Evolutionary conservation across 257 asterid genomes (phyloP), one percentile per base, ranked within the genome.

Genomic region (Salvia miltiorrhiza): DNA sequence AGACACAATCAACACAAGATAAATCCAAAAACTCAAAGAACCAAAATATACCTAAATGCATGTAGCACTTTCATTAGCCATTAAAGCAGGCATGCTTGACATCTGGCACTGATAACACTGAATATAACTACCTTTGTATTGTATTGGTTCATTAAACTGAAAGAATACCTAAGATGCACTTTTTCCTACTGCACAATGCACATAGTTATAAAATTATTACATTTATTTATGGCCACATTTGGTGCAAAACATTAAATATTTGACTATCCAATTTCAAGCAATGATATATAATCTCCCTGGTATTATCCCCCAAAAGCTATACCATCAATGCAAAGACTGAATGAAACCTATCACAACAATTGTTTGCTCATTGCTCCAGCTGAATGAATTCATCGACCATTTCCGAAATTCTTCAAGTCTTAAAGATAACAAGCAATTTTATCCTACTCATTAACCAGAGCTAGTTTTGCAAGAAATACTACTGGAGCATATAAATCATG

Each of bases 11-110:
- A 71, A 40, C 39, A 67, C 28, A 45, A 56, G 45, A 52, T 60
- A 53, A 64, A 71, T 20, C 67, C 55, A 28, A 41, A 65, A 73
- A 67, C 68, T 32, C 57, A 21, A 39, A 65, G 12, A 66, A 17
- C 71, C 52, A 56, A 54, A 49, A 55, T 20, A 37, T 20, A 50
- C 60, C 39, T 57, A 28, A 47, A 56, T n/a, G 41, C 12, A 47
- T 9, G 12, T 40, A 47, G 28, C 58, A 55, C 43, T 28, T 48
- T 37, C 23, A 8, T 65, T 35, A 33, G 53, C 26, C 20, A 65
- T 47, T 32, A 44, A 14, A 3, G 19, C 28, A 13, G 64, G 23
- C 39, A 37, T 49, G 44, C 41, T 60, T 8, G 8, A 26, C 19
- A 71, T 49, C 45, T 13, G 21, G 58, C 62, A 16, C 20, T 37